Evolutionary conservation across 2,329 filamentous ascomycete genomes (phyloP).

Genomic region (Phialemonium atrogriseum): DNA sequence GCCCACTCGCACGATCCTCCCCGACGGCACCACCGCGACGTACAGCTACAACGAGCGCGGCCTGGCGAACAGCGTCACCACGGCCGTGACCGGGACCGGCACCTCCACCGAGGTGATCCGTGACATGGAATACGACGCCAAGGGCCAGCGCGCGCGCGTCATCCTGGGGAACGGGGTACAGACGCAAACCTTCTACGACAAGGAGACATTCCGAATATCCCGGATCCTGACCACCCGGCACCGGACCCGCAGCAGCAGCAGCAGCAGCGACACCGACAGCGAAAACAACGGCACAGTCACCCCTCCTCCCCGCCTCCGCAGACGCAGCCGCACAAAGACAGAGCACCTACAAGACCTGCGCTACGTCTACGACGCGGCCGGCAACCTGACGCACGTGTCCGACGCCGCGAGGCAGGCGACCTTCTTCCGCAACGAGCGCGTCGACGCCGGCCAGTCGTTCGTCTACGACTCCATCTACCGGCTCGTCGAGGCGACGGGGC

Average conservation of each 20-base stretch:
- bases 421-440: slow-evolving; percentile 12
- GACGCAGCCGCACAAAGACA: background rate
- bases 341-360: slow-evolving; percentile 13
- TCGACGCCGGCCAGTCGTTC: slow-evolving; percentile 9
- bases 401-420: slow-evolving; percentile 14
- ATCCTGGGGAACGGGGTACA: background rate
- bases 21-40: background rate
- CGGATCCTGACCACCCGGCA: too few relatives aligned
- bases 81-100: background rate
- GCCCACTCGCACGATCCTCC: background rate
- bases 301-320: background rate
- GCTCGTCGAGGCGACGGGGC: slow-evolving; percentile 13
- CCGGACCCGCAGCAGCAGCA: too few relatives aligned
- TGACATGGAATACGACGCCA: background rate
- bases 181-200: background rate
- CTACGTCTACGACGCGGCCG: slow-evolving; percentile 13
- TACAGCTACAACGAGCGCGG: background rate
- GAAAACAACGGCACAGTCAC: too few relatives aligned
- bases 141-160: background rate
- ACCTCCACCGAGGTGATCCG: background rate
- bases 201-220: background rate
- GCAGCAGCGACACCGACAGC: too few relatives aligned
- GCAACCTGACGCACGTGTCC: slow-evolving; percentile 9
- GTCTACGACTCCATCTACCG: slow-evolving; percentile 12
- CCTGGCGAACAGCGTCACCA: background rate